Conservation (phyloP, 2,329 filamentous ascomycete species). For the Trichoderma aggressivum region DNA sequence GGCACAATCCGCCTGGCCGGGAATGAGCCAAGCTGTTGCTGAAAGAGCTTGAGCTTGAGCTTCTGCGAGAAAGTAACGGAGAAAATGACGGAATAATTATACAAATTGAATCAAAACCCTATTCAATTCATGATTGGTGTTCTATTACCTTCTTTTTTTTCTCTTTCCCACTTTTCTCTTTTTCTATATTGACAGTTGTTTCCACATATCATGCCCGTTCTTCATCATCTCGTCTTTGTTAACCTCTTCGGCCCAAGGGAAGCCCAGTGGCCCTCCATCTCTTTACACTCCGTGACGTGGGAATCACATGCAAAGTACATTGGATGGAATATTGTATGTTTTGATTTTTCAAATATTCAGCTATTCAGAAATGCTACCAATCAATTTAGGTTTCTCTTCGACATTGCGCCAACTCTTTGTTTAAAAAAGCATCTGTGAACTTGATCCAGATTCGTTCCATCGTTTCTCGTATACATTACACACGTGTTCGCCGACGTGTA, state of each 20-base stretch:
- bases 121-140: not conserved
- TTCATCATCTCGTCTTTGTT: not conserved
- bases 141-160: not conserved
- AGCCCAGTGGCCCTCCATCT: not conserved
- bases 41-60: not conserved
- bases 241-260: not conserved
- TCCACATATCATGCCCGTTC: not conserved
- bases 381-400: not conserved
- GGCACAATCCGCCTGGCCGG: not conserved
- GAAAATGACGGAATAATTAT: not conserved
- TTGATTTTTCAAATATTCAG: not conserved
- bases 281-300: not conserved
- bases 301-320: not conserved
- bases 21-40: not conserved
- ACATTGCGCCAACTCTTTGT: not conserved
- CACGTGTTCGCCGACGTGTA: not conserved
- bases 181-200: not conserved
- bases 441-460: conserved; percentile 1
- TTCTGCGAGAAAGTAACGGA: no score
- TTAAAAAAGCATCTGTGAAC: not conserved
- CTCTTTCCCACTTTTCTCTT: not conserved
- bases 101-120: no score
- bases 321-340: not conserved
- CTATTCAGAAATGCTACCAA: not conserved
- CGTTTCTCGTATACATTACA: conserved; percentile 6